Conservation (phyloP, 2,329 filamentous ascomycete genomes). For the Colletotrichum cordylinicola region DNA sequence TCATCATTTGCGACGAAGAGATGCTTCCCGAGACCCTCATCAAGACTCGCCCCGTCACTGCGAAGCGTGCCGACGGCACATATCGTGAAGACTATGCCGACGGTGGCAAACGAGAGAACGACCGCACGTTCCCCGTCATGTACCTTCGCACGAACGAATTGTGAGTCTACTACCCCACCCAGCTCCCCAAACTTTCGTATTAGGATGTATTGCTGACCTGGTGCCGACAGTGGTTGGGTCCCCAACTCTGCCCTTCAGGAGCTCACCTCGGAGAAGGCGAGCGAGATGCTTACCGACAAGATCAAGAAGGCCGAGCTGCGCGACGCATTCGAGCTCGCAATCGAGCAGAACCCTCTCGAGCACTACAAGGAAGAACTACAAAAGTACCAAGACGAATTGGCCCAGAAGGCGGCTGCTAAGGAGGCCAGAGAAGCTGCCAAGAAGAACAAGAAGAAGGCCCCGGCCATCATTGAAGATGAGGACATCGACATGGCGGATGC, state of each 20-base stretch:
- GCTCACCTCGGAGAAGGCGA: conserved; percentile 76
- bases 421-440: conserved; percentile 54
- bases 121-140: conserved; percentile 94
- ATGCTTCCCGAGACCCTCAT: conserved; percentile 87
- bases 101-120: conserved; percentile 82
- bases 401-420: conserved; percentile 59
- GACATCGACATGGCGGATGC: conserved; percentile 68
- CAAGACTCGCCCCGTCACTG: conserved; percentile 82
- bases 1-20: conserved; percentile 90
- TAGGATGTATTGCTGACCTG: neutral
- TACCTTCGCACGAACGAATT: conserved; percentile 96
- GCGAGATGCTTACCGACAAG: conserved; percentile 74
- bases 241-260: conserved; percentile 82
- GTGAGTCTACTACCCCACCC: conserved; percentile 63
- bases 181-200: neutral
- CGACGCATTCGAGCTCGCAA: conserved; percentile 80
- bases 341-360: conserved; percentile 77
- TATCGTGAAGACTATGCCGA: conserved; percentile 89
- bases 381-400: conserved; percentile 70
- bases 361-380: conserved; percentile 84
- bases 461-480: conserved; percentile 57
- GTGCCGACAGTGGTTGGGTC: conserved; percentile 78
- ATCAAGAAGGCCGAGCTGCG: conserved; percentile 76
- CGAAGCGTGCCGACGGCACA: conserved; percentile 80
- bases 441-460: conserved; percentile 53